Percentiles rank a stretch among this genome's conserved stretches.
phyloP scores from a whole-genome alignment of 2,329 filamentous ascomycete genomes.

The Claviceps lovelessii region DNA sequence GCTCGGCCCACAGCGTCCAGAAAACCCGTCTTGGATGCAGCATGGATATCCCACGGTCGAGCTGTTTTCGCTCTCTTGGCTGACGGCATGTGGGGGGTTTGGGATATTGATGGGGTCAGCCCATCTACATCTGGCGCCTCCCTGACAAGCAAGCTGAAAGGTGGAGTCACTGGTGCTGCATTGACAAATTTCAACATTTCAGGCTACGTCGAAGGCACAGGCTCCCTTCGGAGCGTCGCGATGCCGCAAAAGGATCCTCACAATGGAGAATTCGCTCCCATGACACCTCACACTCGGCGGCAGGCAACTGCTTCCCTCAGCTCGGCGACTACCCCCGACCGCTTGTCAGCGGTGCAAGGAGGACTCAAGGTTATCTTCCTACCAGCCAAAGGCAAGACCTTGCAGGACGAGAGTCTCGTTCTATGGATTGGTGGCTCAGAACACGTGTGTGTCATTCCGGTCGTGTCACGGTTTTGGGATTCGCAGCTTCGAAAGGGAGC shows the following conservation, averaged over 20 bases:
- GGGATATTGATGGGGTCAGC: slow-evolving; percentile 48
- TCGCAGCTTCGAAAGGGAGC: slow-evolving; percentile 38
- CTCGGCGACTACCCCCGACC: slow-evolving; percentile 31
- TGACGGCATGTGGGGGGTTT: slow-evolving; percentile 54
- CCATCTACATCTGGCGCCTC: slow-evolving; percentile 27
- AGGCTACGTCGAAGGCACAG: slow-evolving; percentile 47
- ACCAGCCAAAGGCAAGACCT: slow-evolving; percentile 26
- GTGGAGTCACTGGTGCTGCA: slow-evolving; percentile 42
- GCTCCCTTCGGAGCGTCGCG: slow-evolving; percentile 32
- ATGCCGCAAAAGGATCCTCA: slow-evolving; percentile 22
- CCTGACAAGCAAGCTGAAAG: slow-evolving; percentile 34
- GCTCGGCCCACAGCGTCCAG: slow-evolving; percentile 32
- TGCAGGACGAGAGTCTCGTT: slow-evolving; percentile 38
- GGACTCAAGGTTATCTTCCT: slow-evolving; percentile 37
- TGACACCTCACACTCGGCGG: slow-evolving; percentile 48
- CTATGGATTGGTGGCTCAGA: slow-evolving; percentile 44
- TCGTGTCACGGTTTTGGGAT: slow-evolving; percentile 44
- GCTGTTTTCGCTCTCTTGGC: slow-evolving; percentile 44
- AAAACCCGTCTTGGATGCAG: slow-evolving; percentile 47
- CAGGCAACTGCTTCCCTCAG: slow-evolving; percentile 34
- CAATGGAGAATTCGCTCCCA: slow-evolving; percentile 42
- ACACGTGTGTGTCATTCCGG: slow-evolving; percentile 42
- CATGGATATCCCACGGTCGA: slow-evolving; percentile 46
- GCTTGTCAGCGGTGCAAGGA: slow-evolving; percentile 36
- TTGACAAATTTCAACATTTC: slow-evolving; percentile 42